Evolutionary conservation across 768 basidiomycete genomes (phyloP), one percentile per base, ranked within the genome.

Genomic region (Chiua virens): DNA sequence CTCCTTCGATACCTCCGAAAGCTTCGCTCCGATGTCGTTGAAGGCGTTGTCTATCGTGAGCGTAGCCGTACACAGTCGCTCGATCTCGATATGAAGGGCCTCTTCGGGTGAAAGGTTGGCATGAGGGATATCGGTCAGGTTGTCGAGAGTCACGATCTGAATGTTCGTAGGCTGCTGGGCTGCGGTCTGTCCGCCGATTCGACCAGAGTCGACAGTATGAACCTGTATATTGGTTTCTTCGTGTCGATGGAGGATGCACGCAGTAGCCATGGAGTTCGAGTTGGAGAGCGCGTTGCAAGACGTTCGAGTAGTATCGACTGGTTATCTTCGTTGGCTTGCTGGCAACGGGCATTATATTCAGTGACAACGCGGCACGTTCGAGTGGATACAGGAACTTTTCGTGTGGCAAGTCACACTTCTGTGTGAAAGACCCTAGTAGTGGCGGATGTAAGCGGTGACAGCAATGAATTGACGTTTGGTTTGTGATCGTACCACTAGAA

Each of bases 31-130:
- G 14, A 62, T 62, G 18, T 49, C 41, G 21, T 49, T 49, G 36
- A 61, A 61, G 1, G 60, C 48, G 7, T 51, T 17, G 20, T 61
- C 60, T 23, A 61, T 61, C n/a, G 30, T 9, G 17, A 61, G 56
- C 2, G 60, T 49, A 8, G 56, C 60, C 5, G 11, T 35, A 34
- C 53, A 61, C 23, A 61, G 17, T 18, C 18, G 40, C 14, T 59
- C 56, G 25, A 61, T 61, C n/a, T 61, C 60, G 6, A 46, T 37
- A 32, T 15, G 51, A 32, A 62, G 53, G 1, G 39, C 39, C 21
- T 61, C 47, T 42, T 62, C 57, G 2, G 45, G 40, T 5, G 53
- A 45, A 22, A 59, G 50, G 20, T 50, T n/a, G n/a, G n/a, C 43
- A 25, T 18, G 53, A 21, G 45, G 28, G 14, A 41, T 38, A 4